Base-by-base conservation (phyloP, 2,329 filamentous ascomycete genomes). In the Apiospora sp. region DNA sequence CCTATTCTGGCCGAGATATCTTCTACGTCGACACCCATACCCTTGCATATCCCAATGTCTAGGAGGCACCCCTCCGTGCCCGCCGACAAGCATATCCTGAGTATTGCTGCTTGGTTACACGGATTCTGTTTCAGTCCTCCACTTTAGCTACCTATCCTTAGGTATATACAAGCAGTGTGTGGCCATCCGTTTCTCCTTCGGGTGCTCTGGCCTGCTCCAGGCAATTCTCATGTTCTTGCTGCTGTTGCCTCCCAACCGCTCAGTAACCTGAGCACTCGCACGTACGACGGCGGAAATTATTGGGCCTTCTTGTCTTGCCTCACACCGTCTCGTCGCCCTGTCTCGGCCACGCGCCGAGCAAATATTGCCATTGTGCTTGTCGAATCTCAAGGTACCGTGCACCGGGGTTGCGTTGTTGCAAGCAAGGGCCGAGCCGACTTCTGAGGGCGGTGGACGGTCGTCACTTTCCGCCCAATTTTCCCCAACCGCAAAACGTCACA, bases 211-310 rank as follows among this genome's bases (percentile, higher is more conserved):
- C 68, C 73, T 67, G 51, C 43, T 72, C 69, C 54, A 43, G 68
- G 68, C 73, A 67, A 27, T 70, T 61, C 73, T 54, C 71, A 74
- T 71, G 46, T 68, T 70, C 72, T 67, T 67, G 51, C 67, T 70
- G 61, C 71, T 69, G 54, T 76, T 71, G 71, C 72, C 67, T 72
- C 68, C 70, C 72, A 72, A 71, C 49, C 54, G 70, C 67, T 51
- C 30, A 71, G 46, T 68, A 64, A 73, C 58, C 58, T 64, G 58
- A 64, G 58, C 76, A 75, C 71, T 71, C 71, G 68, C 68, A 37
- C 72, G 74, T 74, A 75, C 75, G 73, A 72, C 76, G 72, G 73
- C 74, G 76, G 76, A 74, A 72, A 76, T 73, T 76, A 74, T 73
- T 73, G 72, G 71, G 64, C 64, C 71, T 64, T 64, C 67, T 49